Conservation (phyloP, 352 stramenopile genomes). For the Phytopythium ostracodes region DNA sequence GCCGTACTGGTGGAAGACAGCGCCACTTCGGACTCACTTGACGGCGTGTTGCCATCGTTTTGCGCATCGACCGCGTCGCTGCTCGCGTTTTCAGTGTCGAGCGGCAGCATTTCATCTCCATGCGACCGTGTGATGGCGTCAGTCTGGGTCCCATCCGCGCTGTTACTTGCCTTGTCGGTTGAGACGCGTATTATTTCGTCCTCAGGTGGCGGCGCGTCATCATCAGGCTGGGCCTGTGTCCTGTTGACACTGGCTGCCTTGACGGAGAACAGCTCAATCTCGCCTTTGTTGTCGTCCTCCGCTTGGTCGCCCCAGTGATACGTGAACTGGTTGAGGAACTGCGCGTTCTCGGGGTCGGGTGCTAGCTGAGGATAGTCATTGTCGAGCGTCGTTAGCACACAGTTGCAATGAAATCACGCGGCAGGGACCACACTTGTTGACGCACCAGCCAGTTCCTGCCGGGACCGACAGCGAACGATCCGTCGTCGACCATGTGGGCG, state of each 20-base stretch:
- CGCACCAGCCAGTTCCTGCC: conserved; percentile 54
- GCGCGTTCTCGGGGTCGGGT: conserved; percentile 29
- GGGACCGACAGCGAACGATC: conserved; percentile 27
- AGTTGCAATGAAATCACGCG: no score
- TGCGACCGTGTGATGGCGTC: no score
- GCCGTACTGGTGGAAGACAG: no score
- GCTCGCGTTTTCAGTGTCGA: no score
- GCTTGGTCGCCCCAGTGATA: conserved; percentile 14
- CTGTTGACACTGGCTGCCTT: background rate
- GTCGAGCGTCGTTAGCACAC: background rate
- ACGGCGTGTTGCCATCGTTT: no score
- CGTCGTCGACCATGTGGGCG: conserved; percentile 23
- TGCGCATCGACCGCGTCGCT: no score
- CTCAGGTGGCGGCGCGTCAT: background rate
- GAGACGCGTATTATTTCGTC: background rate
- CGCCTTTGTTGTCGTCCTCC: background rate
- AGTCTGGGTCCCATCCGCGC: no score
- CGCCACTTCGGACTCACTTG: no score
- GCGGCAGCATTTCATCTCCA: no score
- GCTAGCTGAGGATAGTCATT: conserved; percentile 19
- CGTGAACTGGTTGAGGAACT: conserved; percentile 27
- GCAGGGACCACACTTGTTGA: background rate
- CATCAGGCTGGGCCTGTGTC: no score
- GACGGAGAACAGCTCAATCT: conserved; percentile 2
- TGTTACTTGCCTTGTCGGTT: no score